These are phyloP conservation scores for Tieghemostelium lacteum DNA, from an alignment of 78 protist genomes.

Conservation along the genomic window DNA sequence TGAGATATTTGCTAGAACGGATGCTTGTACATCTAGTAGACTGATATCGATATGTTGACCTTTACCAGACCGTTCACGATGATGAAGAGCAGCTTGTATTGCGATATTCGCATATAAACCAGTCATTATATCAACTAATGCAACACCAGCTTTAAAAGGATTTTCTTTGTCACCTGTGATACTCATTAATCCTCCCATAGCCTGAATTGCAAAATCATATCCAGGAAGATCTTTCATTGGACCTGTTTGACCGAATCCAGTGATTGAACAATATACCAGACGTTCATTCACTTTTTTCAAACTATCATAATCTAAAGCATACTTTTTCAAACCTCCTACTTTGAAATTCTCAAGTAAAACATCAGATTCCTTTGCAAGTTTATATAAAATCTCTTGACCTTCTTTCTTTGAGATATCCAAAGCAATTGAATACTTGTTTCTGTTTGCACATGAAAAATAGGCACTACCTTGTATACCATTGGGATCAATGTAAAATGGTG, in stretches of 20 bases:
- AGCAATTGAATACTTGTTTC: conserved; percentile 76
- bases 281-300: conserved; percentile 33
- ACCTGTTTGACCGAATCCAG: conserved; percentile 77
- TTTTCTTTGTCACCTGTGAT: conserved; percentile 73
- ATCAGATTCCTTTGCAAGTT: conserved; percentile 44
- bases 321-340: conserved; percentile 50
- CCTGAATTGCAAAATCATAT: conserved; percentile 66
- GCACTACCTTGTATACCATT: conserved; percentile 50
- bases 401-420: conserved; percentile 20
- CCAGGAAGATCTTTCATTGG: conserved; percentile 58
- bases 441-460: conserved; percentile 65
- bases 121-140: conserved; percentile 80
- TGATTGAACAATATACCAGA: conserved; percentile 59
- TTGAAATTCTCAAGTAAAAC: conserved; percentile 76
- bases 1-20: conserved; percentile 46
- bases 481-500: conserved; percentile 61
- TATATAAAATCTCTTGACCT: conserved; percentile 45
- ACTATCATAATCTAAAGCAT: conserved; percentile 41
- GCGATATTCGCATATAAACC: conserved; percentile 76
- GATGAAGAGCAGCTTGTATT: conserved; percentile 73
- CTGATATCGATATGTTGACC: conserved; percentile 72
- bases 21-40: conserved; percentile 67
- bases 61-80: background rate
- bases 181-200: conserved; percentile 78
- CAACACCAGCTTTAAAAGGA: conserved; percentile 75